Conservation (phyloP, 306 rosid genomes). For the Fragaria vesca region DNA sequence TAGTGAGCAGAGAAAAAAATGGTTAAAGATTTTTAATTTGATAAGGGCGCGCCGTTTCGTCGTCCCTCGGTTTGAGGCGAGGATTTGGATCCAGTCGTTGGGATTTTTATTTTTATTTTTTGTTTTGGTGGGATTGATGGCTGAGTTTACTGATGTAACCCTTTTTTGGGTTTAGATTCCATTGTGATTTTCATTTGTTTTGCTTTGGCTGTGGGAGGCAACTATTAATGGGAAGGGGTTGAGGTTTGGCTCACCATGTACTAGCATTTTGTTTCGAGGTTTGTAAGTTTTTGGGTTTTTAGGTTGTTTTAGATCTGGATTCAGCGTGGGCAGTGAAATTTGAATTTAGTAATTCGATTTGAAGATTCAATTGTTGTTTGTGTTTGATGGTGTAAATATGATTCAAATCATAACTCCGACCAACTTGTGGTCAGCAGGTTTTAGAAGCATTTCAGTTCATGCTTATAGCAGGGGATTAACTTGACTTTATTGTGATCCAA, state of each 20-base stretch:
- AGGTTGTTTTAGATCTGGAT: background rate
- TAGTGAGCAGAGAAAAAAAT: constrained; percentile 6
- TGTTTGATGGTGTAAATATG: too few species aligned
- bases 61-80: constrained; percentile 30
- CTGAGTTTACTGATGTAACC: background rate
- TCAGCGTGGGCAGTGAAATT: rapidly evolving
- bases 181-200: background rate
- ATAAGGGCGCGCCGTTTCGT: constrained; percentile 19
- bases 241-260: too few species aligned
- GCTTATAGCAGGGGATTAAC: too few species aligned
- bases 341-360: background rate
- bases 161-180: background rate
- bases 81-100: constrained; percentile 25
- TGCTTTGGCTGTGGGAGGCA: background rate
- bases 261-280: background rate
- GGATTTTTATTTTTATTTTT: constrained; percentile 6
- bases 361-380: background rate
- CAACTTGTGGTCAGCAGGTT: too few species aligned
- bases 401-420: too few species aligned
- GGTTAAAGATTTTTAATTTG: background rate
- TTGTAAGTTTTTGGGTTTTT: background rate
- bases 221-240: background rate
- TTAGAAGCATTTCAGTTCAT: too few species aligned
- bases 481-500: too few species aligned
- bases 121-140: background rate